phyloP scores from a whole-genome alignment of 2,329 filamentous ascomycete genomes.

The Penicillium sp. region DNA sequence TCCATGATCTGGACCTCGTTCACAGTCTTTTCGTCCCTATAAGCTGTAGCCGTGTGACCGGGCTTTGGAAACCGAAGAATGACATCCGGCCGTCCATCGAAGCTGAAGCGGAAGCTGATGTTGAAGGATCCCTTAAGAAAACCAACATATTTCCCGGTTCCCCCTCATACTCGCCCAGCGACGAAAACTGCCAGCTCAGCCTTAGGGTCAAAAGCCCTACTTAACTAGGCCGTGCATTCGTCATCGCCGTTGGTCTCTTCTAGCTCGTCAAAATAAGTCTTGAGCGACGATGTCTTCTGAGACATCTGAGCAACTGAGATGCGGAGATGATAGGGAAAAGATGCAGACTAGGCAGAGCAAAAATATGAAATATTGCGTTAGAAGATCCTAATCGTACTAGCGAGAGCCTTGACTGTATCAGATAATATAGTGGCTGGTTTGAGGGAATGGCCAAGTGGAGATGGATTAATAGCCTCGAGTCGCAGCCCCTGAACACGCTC shows the following conservation, averaged over 20 bases:
- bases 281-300: slow-evolving; percentile 15
- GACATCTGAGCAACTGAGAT: slow-evolving; percentile 12
- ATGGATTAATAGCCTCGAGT: too few relatives aligned
- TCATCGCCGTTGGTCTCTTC: slow-evolving; percentile 17
- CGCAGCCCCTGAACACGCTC: too few relatives aligned
- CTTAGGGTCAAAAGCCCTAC: slow-evolving; percentile 13
- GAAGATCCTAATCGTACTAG: too few relatives aligned
- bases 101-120: slow-evolving; percentile 21
- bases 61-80: slow-evolving; percentile 24
- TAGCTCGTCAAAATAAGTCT: slow-evolving; percentile 18
- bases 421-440: too few relatives aligned
- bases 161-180: slow-evolving; percentile 14
- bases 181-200: slow-evolving; percentile 20
- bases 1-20: slow-evolving; percentile 23
- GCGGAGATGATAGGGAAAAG: too few relatives aligned
- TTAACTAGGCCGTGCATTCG: slow-evolving; percentile 14
- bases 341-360: too few relatives aligned
- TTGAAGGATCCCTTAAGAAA: slow-evolving; percentile 21
- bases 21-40: slow-evolving; percentile 17
- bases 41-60: slow-evolving; percentile 16
- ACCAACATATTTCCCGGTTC: slow-evolving; percentile 16
- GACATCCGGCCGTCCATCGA: slow-evolving; percentile 17
- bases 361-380: too few relatives aligned
- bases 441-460: too few relatives aligned
- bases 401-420: too few relatives aligned